Evolutionary conservation across 345 rosid genomes (phyloP).

Genomic region (Gossypium raimondii): DNA sequence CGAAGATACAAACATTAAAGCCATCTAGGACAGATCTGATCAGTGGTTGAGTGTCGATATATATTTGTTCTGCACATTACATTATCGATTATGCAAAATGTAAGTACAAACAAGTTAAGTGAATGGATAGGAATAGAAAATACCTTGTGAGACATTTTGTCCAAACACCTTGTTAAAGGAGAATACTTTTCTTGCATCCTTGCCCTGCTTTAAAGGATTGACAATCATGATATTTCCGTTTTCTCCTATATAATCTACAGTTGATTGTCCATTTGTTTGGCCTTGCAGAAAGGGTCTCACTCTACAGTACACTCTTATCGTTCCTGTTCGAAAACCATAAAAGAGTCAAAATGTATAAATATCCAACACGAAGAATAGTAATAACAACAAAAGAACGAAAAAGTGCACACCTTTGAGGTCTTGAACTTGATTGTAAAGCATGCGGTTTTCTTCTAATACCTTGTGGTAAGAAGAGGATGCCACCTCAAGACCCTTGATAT

Average conservation of each 20-base stretch:
- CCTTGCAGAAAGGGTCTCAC: conserved; percentile 83
- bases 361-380: neutral
- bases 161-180: conserved; percentile 84
- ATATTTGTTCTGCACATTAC: conserved; percentile 64
- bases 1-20: conserved; percentile 90
- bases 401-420: conserved; percentile 75
- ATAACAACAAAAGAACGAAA: neutral
- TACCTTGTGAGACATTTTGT: conserved; percentile 76
- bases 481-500: conserved; percentile 69
- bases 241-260: conserved; percentile 89
- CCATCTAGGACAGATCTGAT: conserved; percentile 92
- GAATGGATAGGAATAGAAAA: neutral
- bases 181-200: conserved; percentile 82
- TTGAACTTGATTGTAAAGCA: conserved; percentile 95
- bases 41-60: conserved; percentile 70
- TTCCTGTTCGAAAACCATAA: conserved; percentile 44
- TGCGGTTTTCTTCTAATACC: conserved; percentile 84
- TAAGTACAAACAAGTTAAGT: neutral
- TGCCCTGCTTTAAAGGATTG: conserved; percentile 83
- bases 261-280: conserved; percentile 55
- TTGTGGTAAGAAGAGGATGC: conserved; percentile 73
- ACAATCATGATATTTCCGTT: conserved; percentile 89
- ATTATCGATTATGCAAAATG: neutral
- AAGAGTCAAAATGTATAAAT: neutral
- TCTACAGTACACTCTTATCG: conserved; percentile 85